Evolutionary conservation across 2,329 filamentous ascomycete species (phyloP), one percentile per base, ranked within the genome.

Genomic region (Colletotrichum sp.): DNA sequence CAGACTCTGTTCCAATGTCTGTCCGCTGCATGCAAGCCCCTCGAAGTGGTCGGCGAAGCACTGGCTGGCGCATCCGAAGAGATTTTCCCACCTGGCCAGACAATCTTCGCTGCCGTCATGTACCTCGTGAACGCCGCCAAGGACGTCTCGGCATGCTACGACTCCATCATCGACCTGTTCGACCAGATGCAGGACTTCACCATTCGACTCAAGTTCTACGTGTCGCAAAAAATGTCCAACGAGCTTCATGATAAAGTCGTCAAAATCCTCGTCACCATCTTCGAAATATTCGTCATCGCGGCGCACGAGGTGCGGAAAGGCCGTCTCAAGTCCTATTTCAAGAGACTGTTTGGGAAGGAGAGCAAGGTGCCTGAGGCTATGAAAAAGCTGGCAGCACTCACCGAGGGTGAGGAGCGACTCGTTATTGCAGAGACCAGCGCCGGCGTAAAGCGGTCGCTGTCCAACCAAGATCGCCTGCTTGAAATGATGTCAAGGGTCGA

Each of bases 121-220:
- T 85, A 87, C 70, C 80, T 89, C 10, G 81, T 89, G 21, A 82
- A 82, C 38, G 86, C 87, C 10, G 88, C 87, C 3, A 83, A 84
- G 24, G 84, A 87, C 66, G 87, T 88, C 18, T 87, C 86, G 1
- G 79, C 83, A 1, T 82, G 83, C 9, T 89, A 89, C 64, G 85
- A 89, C 77, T 83, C 83, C 8, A 88, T 89, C 8, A 77, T 85
- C 4, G 85, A 86, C 62, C 78, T 89, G 28, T 86, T 89, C 78
- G 82, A 83, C 13, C 83, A 84, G 36, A 78, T 88, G 13, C 82
- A 85, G 77, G 85, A 87, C 77, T 87, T 88, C 55, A 88, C 86
- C 6, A 79, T 81, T 9, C 82, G 87, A 18, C 76, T 88, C 8
- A 82, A 83, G 18, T 83, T 87, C 24, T 88, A 88, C 58, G 78